Percentiles rank a stretch among this genome's conserved stretches.
Conservation (phyloP, 352 stramenopile genomes). For the Pythium grandisporangium region DNA sequence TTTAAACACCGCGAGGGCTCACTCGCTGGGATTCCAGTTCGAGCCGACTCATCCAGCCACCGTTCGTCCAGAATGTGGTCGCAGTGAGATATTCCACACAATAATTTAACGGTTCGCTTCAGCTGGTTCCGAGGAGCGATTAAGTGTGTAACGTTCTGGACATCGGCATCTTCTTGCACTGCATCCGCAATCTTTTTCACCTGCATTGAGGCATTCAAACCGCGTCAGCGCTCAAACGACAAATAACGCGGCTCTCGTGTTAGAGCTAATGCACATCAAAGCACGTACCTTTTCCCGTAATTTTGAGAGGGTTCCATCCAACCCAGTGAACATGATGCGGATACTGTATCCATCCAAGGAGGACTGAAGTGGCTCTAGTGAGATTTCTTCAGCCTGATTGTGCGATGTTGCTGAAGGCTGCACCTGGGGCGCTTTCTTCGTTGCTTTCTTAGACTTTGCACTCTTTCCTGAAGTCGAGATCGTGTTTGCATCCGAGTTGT, state of each 20-base stretch:
- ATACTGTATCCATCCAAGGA: too few species aligned
- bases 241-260: conserved; percentile 6
- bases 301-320: conserved; percentile 24
- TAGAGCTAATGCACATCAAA: too few species aligned
- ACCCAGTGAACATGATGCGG: conserved; percentile 41
- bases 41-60: conserved; percentile 35
- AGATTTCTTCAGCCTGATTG: too few species aligned
- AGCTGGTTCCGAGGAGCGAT: conserved; percentile 36
- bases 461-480: too few species aligned
- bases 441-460: too few species aligned
- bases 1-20: conserved; percentile 28
- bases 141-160: conserved; percentile 39
- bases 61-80: conserved; percentile 36
- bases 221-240: neutral
- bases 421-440: too few species aligned
- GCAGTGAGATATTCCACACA: conserved; percentile 46
- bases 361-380: too few species aligned
- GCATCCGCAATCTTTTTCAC: conserved; percentile 26
- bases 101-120: conserved; percentile 51
- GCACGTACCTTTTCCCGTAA: conserved; percentile 17
- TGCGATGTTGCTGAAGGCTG: too few species aligned
- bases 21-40: conserved; percentile 8
- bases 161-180: conserved; percentile 33
- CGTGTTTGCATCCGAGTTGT: too few species aligned
- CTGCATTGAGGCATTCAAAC: conserved; percentile 2